Conservation (phyloP, 139 green algal genomes). For the Tetraselmis striata region DNA sequence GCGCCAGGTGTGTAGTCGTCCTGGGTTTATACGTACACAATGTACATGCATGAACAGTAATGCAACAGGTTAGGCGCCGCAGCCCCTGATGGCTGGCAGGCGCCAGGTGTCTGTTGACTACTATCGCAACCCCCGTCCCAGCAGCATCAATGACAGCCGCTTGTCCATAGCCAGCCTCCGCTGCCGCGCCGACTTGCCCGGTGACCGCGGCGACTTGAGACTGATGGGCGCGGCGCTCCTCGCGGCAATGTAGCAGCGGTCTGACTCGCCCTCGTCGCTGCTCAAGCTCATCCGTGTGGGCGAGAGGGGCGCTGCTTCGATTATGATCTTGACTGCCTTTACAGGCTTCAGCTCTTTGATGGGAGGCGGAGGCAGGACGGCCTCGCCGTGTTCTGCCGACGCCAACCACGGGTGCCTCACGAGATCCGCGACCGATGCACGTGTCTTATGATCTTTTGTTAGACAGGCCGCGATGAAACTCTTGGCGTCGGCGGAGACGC, state of each 20-base stretch:
- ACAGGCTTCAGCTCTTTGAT: too few species aligned
- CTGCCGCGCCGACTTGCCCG: background rate
- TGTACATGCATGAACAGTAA: too few species aligned
- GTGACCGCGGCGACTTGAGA: background rate
- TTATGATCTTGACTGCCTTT: too few species aligned
- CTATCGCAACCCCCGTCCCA: background rate
- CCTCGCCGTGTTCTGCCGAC: too few species aligned
- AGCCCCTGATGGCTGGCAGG: too few species aligned
- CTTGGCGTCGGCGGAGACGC: background rate
- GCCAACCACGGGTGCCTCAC: background rate
- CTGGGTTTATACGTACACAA: too few species aligned
- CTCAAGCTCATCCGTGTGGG: too few species aligned
- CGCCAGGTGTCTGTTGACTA: too few species aligned
- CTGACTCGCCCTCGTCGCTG: background rate
- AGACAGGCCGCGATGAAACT: background rate
- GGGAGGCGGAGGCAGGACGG: too few species aligned
- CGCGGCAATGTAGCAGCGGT: background rate
- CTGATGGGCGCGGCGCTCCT: background rate
- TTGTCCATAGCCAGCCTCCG: background rate
- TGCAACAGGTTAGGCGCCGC: too few species aligned
- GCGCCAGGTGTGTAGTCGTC: too few species aligned
- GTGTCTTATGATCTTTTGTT: background rate
- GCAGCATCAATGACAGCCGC: background rate
- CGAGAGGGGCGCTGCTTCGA: too few species aligned
- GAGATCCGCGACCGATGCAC: background rate